Percentiles rank a stretch among this genome's conserved stretches.
Evolutionary conservation across 2,329 filamentous ascomycete genomes (phyloP).

Genomic region (Ascochyta koolunga): DNA sequence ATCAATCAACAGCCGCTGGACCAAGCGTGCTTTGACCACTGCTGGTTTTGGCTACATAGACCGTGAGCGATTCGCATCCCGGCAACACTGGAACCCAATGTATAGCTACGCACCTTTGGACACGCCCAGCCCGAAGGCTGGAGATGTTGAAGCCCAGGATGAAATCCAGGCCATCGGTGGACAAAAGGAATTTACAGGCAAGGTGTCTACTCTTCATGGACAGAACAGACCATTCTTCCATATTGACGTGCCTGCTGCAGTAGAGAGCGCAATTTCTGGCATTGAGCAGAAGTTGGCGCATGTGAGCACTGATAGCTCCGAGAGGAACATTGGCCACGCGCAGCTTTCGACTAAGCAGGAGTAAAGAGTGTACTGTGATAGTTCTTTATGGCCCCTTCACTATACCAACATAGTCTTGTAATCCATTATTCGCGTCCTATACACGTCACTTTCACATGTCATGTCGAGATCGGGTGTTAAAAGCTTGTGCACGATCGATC

Average conservation of each 20-base stretch:
- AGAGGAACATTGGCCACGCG: conserved; percentile 13
- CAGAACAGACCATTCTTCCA: conserved; percentile 92
- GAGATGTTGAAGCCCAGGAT: conserved; percentile 48
- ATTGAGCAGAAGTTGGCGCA: conserved; percentile 56
- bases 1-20: conserved; percentile 93
- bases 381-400: background rate
- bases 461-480: background rate
- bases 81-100: conserved; percentile 82
- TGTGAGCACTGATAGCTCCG: conserved; percentile 24
- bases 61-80: conserved; percentile 55
- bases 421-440: background rate
- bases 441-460: too few relatives aligned
- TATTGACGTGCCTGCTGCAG: conserved; percentile 84
- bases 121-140: conserved; percentile 68
- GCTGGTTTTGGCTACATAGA: conserved; percentile 83
- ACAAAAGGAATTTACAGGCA: conserved; percentile 35
- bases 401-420: conserved; percentile 5
- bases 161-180: conserved; percentile 23
- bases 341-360: conserved; percentile 24
- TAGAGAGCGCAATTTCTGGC: conserved; percentile 86
- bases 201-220: conserved; percentile 76
- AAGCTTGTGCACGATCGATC: background rate
- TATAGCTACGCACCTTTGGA: conserved; percentile 91
- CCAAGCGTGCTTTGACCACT: conserved; percentile 83
- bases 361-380: background rate